phyloP scores from a whole-genome alignment of 2,329 filamentous ascomycete species.

The Cryphonectria japonica region DNA sequence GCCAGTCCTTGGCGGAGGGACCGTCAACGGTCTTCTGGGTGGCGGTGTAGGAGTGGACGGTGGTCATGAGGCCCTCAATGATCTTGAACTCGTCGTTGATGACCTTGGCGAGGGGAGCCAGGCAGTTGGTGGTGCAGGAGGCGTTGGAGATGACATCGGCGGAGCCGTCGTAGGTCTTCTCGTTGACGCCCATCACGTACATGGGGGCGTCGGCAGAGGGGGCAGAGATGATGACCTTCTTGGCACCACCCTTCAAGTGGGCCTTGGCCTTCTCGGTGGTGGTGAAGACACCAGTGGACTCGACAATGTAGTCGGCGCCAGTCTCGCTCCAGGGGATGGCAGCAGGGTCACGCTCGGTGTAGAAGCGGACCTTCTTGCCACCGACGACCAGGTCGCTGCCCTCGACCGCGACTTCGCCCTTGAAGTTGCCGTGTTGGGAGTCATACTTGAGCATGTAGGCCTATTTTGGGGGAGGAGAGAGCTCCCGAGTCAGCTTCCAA shows the following conservation, averaged over 20 bases:
- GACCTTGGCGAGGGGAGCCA: constrained; percentile 98
- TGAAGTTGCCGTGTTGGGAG: constrained; percentile 95
- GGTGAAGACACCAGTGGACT: constrained; percentile 99
- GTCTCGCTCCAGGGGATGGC: constrained; percentile 88
- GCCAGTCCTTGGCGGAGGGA: constrained; percentile 98
- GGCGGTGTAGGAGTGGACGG: constrained; percentile 98
- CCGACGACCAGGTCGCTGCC: constrained; percentile 80
- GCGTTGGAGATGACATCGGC: constrained; percentile 97
- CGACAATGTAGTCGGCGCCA: constrained; percentile 90
- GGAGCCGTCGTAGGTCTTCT: constrained; percentile 88
- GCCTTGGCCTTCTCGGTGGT: constrained; percentile 93
- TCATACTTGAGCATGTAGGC: constrained; percentile 99
- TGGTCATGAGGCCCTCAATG: constrained; percentile 99
- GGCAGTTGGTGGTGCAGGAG: constrained; percentile 99
- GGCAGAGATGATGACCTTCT: constrained; percentile 95
- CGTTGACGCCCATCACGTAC: constrained; percentile 99
- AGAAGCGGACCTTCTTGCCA: constrained; percentile 94
- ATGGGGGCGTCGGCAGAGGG: constrained; percentile 96
- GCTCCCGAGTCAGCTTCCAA: constrained; percentile 36
- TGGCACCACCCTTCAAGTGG: constrained; percentile 94
- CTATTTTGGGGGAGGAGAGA: constrained; percentile 48
- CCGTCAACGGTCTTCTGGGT: constrained; percentile 99
- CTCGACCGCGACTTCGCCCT: constrained; percentile 80
- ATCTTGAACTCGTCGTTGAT: constrained; percentile 98
- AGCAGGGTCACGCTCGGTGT: constrained; percentile 87